Conservation (phyloP, 108 stramenopile species). For the Skeletonema potamos region DNA sequence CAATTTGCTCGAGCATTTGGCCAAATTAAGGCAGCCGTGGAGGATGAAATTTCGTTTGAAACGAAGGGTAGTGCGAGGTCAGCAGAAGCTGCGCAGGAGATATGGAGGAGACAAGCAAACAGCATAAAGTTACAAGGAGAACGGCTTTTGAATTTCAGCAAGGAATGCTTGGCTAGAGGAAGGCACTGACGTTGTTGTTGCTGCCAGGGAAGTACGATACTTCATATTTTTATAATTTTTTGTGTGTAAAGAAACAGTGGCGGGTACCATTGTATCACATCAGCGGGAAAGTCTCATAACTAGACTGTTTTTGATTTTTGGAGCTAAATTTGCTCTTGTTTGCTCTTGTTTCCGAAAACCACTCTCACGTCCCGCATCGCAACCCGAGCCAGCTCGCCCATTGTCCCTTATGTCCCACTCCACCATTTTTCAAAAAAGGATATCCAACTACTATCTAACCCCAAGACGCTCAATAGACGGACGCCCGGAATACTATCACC, state of each 20-base stretch:
- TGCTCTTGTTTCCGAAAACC: no score
- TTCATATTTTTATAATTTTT: no score
- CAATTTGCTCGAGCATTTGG: not conserved
- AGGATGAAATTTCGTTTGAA: not conserved
- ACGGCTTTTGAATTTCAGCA: not conserved
- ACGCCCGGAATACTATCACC: not conserved
- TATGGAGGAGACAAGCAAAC: not conserved
- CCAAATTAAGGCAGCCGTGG: not conserved
- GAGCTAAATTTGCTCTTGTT: no score
- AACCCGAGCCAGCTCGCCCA: no score
- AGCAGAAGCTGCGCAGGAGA: not conserved
- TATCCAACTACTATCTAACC: no score
- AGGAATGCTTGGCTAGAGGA: not conserved
- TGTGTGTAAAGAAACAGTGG: no score
- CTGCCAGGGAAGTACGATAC: not conserved
- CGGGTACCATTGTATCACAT: no score
- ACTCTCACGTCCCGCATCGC: no score
- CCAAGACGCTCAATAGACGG: not conserved
- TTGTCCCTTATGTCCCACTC: no score
- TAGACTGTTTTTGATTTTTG: no score
- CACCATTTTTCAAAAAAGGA: no score
- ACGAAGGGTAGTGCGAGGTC: not conserved
- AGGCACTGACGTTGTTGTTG: not conserved
- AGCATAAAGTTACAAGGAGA: not conserved
- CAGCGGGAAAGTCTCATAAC: no score